Percentiles rank a stretch among this genome's conserved stretches.
Evolutionary conservation across 257 asterid genomes (phyloP).

Genomic region (Jacaranda copaia): DNA sequence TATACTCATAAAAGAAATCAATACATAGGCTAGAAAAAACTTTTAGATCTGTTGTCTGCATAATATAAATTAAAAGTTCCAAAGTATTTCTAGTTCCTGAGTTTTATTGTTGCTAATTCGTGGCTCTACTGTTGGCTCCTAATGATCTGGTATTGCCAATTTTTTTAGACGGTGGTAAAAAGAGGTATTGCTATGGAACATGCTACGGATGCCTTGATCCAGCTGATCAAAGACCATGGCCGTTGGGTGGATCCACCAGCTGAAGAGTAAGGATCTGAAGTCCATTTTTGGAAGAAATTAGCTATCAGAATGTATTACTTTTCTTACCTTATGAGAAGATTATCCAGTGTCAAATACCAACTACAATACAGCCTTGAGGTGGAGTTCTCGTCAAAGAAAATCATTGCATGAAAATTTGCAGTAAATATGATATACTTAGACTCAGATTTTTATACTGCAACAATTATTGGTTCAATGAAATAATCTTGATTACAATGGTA

Average conservation of each 20-base stretch:
- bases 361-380: neutral
- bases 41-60: too few relatives aligned
- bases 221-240: constrained; percentile 81
- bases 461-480: neutral
- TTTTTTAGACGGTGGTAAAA: constrained; percentile 71
- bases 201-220: constrained; percentile 82
- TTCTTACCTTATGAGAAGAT: neutral
- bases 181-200: constrained; percentile 77
- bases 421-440: neutral
- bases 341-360: neutral
- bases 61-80: neutral
- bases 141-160: neutral
- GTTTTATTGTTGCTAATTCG: neutral
- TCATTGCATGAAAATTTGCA: neutral
- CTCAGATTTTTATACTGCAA: neutral
- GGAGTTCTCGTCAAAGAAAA: neutral
- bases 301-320: neutral
- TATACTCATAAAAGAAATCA: too few relatives aligned
- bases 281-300: neutral
- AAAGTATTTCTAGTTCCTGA: neutral
- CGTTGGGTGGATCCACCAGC: constrained; percentile 85
- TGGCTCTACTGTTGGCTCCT: neutral
- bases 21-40: too few relatives aligned
- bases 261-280: constrained; percentile 52
- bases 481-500: neutral